These are phyloP conservation scores for Chaetothyriales sp. DNA, from an alignment of 2,329 filamentous ascomycete species.

Conservation along the genomic window DNA sequence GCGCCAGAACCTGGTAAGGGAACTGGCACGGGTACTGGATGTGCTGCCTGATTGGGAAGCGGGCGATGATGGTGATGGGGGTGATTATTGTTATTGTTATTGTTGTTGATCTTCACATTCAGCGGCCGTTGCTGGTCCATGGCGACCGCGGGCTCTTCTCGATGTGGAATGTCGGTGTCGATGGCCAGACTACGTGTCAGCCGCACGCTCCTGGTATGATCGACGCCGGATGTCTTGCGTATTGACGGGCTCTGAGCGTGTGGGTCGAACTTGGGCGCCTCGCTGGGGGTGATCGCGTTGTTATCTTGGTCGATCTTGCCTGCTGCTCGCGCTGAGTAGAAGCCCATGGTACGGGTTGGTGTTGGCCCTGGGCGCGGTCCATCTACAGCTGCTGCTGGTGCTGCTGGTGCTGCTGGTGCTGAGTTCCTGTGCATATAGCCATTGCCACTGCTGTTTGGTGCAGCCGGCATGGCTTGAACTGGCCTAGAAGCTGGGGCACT, in stretches of 20 bases:
- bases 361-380: neutral
- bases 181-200: slow-evolving; percentile 36
- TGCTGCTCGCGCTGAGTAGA: slow-evolving; percentile 56
- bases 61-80: neutral
- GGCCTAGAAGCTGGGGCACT: neutral
- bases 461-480: neutral
- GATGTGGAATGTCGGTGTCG: slow-evolving; percentile 17
- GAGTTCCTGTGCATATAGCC: neutral
- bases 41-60: neutral
- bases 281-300: slow-evolving; percentile 27
- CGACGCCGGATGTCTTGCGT: slow-evolving; percentile 72
- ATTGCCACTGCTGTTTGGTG: slow-evolving; percentile 1
- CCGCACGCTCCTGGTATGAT: slow-evolving; percentile 63
- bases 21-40: slow-evolving; percentile 5
- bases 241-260: slow-evolving; percentile 70
- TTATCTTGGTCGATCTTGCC: slow-evolving; percentile 40
- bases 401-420: neutral
- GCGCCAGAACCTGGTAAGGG: no score
- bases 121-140: neutral
- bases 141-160: slow-evolving; percentile 5
- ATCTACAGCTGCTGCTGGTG: neutral
- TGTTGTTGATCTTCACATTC: no score
- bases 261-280: slow-evolving; percentile 50
- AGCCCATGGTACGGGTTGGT: slow-evolving; percentile 37
- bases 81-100: neutral